Conservation (phyloP, 2,329 filamentous ascomycete genomes). For the Hirsutella minnesotensis region DNA sequence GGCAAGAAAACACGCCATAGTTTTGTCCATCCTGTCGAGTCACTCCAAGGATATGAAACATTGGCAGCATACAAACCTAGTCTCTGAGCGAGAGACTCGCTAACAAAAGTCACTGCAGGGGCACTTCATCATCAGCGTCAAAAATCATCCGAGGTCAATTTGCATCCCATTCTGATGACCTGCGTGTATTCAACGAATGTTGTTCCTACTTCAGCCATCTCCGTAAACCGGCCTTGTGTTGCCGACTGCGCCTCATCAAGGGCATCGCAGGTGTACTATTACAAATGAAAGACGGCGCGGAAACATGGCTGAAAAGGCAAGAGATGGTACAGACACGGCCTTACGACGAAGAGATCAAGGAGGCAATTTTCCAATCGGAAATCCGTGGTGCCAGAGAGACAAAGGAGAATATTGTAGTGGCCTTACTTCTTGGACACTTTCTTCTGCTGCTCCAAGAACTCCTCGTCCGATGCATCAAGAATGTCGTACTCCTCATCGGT, state of each 20-base stretch:
- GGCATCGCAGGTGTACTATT: conserved; percentile 1
- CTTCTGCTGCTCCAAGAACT: conserved; percentile 49
- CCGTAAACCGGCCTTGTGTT: not conserved
- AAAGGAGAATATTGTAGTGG: not conserved
- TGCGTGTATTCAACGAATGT: conserved; percentile 2
- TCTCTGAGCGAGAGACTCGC: too few relatives aligned
- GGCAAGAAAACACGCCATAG: too few relatives aligned
- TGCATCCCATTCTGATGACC: conserved; percentile 5
- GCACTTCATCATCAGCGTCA: too few relatives aligned
- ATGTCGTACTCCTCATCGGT: conserved; percentile 99
- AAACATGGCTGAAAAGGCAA: not conserved
- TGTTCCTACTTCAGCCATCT: not conserved
- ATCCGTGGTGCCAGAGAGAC: not conserved
- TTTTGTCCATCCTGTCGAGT: too few relatives aligned
- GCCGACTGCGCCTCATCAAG: not conserved
- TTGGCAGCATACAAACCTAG: too few relatives aligned
- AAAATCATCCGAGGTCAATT: conserved; percentile 4
- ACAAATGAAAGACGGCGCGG: not conserved
- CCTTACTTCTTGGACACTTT: conserved; percentile 24
- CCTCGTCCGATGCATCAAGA: conserved; percentile 86
- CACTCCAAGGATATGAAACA: too few relatives aligned
- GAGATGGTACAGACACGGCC: not conserved
- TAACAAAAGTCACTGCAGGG: too few relatives aligned
- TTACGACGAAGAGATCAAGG: not conserved
- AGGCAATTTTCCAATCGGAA: conserved; percentile 2